These are phyloP conservation scores for Acrodontium crateriforme DNA, from an alignment of 2,329 filamentous ascomycete species.

Conservation along the genomic window DNA sequence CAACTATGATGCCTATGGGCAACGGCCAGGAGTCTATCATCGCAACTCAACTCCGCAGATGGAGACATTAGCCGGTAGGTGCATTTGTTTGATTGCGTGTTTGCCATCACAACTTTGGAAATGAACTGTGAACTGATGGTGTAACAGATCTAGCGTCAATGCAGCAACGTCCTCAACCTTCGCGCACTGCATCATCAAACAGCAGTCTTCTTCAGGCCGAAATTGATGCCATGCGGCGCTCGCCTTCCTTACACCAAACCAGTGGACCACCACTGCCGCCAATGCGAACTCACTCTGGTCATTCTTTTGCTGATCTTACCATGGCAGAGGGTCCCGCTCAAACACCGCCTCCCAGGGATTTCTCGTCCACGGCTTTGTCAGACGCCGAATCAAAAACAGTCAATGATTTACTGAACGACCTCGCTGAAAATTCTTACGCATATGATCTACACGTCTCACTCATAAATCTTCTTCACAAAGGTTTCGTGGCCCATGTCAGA, in stretches of 20 bases:
- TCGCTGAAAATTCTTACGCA: slow-evolving; percentile 35
- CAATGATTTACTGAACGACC: slow-evolving; percentile 28
- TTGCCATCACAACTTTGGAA: too few relatives aligned
- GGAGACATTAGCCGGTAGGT: slow-evolving; percentile 34
- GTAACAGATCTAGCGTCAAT: slow-evolving; percentile 32
- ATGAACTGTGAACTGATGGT: too few relatives aligned
- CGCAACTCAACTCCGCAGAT: slow-evolving; percentile 31
- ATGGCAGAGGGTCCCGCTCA: slow-evolving; percentile 34
- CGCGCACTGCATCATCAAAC: slow-evolving; percentile 21
- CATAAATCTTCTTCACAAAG: slow-evolving; percentile 35
- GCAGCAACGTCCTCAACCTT: slow-evolving; percentile 31
- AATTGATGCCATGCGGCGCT: slow-evolving; percentile 17
- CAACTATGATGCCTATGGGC: too few relatives aligned
- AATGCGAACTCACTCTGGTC: slow-evolving; percentile 28
- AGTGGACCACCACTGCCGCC: slow-evolving; percentile 16
- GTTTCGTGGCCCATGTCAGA: slow-evolving; percentile 29
- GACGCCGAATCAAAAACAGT: slow-evolving; percentile 30
- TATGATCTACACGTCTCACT: slow-evolving; percentile 35
- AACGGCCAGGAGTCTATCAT: slow-evolving; percentile 17
- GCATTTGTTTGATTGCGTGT: too few relatives aligned
- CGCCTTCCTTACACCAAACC: slow-evolving; percentile 18
- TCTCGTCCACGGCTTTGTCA: slow-evolving; percentile 29
- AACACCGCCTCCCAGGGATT: slow-evolving; percentile 28
- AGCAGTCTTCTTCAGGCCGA: slow-evolving; percentile 13
- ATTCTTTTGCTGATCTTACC: slow-evolving; percentile 30